Evolutionary conservation across 352 stramenopile species (phyloP), one percentile per base, ranked within the genome.

Genomic region (Nothophytophthora sp.): DNA sequence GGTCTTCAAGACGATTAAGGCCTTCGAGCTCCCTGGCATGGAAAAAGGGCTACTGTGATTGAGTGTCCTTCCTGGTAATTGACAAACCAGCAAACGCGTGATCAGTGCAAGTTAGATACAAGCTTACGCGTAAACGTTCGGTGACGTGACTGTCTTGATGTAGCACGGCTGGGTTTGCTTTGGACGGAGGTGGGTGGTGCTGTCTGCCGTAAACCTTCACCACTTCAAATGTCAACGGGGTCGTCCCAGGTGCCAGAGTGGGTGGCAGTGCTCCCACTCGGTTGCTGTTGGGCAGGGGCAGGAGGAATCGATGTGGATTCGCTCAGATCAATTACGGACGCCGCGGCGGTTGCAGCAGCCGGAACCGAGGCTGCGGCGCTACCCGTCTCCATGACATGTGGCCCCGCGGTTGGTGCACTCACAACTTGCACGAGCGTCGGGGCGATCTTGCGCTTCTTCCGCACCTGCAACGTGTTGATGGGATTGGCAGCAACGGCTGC

Each of bases 1-100:
- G 25, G 53, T 79, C 30, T 92, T 91, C 69, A 92, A 90, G 75
- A 90, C 85, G 48, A 92, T 92, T 62, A 95, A 95, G 64, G 81
- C 81, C 20, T 95, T 95, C 41, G 85, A 95, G 53, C 63, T 95
- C 18, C 85, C 85, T 18, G 78, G 74, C 40, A 68, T 75, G 38
- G 65, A 78, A 32, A 89, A 87, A 49, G 62, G 64, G 13, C 25
- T 64, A 16, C 54, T 87, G 27, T 91, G 58, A 81, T 7, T 10
- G 38, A 15, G 25, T 16, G 7, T 30, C 22, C 4, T 45, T 15
- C 13, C 13, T 38, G 47, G 28, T 27, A 5, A 29, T 4, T n/a
- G 29, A 15, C 29, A 13, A 15, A 3, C 29, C 29, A 35, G 5
- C 29, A 15, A 7, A 15, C 13, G 9, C 29, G 29, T 16, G 29